Evolutionary conservation across 1,284 basidiomycete species (phyloP).

Genomic region (Coriolopsis trogii): DNA sequence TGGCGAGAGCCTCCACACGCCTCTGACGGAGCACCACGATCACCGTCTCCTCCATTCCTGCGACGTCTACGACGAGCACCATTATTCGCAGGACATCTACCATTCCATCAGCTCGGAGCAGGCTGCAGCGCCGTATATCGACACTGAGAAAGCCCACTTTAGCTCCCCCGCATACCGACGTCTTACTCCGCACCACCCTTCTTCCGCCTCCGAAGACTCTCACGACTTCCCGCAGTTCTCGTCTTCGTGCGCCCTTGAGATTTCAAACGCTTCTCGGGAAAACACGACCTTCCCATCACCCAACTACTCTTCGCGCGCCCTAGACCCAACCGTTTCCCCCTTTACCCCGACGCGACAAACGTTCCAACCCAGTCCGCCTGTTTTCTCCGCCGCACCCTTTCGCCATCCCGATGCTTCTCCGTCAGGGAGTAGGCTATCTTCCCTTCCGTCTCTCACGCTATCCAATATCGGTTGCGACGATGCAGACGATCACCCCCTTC

Average conservation of each 20-base stretch:
- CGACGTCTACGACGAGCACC: constrained; percentile 29
- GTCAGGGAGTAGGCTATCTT: constrained; percentile 22
- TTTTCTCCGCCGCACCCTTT: constrained; percentile 23
- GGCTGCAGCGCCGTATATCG: constrained; percentile 16
- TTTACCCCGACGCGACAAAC: constrained; percentile 26
- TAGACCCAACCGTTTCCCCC: constrained; percentile 24
- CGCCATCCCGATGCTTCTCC: constrained; percentile 24
- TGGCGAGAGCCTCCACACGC: constrained; percentile 42
- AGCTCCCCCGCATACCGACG: constrained; percentile 16
- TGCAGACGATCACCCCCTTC: constrained; percentile 23
- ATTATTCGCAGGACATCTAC: constrained; percentile 25
- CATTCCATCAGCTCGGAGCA: constrained; percentile 19
- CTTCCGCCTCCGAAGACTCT: constrained; percentile 23
- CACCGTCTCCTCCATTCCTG: constrained; percentile 30
- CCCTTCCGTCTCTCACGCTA: constrained; percentile 29
- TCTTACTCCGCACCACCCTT: constrained; percentile 23
- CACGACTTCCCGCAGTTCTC: constrained; percentile 26
- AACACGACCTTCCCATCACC: constrained; percentile 29
- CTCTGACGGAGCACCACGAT: constrained; percentile 37
- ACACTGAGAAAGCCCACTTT: constrained; percentile 15
- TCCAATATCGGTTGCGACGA: constrained; percentile 27
- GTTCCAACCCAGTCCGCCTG: constrained; percentile 19
- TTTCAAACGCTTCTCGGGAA: constrained; percentile 33
- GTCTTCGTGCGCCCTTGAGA: constrained; percentile 29
- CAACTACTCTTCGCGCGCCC: constrained; percentile 20